These are phyloP conservation scores for Candida vartiovaarae DNA, from an alignment of 805 yeast genomes.

Conservation along the genomic window DNA sequence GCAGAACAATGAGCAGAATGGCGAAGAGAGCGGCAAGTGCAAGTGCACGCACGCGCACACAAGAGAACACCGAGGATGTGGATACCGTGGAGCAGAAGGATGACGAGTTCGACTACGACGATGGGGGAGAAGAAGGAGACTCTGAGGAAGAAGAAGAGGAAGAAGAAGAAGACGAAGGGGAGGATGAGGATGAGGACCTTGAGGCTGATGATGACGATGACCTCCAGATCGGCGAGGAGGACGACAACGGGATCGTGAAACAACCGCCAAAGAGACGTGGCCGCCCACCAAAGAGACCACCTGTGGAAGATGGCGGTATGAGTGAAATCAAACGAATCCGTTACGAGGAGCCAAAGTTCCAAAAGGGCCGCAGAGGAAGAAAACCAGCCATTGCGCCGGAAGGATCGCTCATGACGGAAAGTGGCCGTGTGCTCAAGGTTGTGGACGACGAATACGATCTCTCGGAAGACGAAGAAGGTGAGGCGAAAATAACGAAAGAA, in stretches of 20 bases:
- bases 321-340: conserved; percentile 11
- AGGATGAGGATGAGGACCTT: conserved; percentile 3
- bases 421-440: conserved; percentile 60
- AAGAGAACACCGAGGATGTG: background rate
- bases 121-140: conserved; percentile 25
- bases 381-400: conserved; percentile 27
- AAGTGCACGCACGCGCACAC: background rate
- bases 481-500: conserved; percentile 54
- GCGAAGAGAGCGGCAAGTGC: background rate
- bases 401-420: conserved; percentile 46
- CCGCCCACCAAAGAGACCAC: conserved; percentile 23
- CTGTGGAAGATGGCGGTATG: conserved; percentile 13
- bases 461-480: conserved; percentile 74
- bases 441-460: conserved; percentile 72
- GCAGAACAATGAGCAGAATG: too few relatives aligned
- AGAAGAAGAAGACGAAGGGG: conserved; percentile 5
- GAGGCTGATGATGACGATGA: conserved; percentile 16
- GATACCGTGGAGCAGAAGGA: conserved; percentile 36
- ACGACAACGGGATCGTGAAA: conserved; percentile 19
- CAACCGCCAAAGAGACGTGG: conserved; percentile 12
- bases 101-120: conserved; percentile 24
- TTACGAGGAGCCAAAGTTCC: conserved; percentile 2
- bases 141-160: conserved; percentile 19
- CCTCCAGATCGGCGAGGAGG: conserved; percentile 23
- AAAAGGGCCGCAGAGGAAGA: conserved; percentile 34